Evolutionary conservation across 2,329 filamentous ascomycete genomes (phyloP), one percentile per base, ranked within the genome.

Genomic region (Rhexocercosporidium sp.): DNA sequence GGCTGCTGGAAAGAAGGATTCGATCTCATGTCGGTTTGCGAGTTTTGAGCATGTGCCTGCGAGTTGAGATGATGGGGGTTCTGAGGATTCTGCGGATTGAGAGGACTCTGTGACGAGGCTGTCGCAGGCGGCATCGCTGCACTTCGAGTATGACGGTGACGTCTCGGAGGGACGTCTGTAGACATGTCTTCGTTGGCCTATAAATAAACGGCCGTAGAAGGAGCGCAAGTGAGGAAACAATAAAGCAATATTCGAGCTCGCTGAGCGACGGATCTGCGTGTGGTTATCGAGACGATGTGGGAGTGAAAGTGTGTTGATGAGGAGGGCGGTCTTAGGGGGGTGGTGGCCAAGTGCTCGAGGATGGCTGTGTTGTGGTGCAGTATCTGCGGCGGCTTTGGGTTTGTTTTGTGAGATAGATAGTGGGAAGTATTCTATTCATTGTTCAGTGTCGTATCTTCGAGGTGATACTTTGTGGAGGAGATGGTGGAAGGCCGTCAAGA

Each of bases 151-250:
- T 76, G 76, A 37, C 77, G 74, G 64, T 76, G 73, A 59, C 75
- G 71, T 67, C 71, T 81, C 66, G 80, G 77, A 72, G 79, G 78
- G 65, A 77, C 74, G 75, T 79, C 78, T 57, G 81, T 77, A 75
- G 82, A 82, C 83, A 85, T 85, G 63, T 77, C 76, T 73, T 79
- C 79, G 79, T 70, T 70, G 73, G 70, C 83, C 82, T 80, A 82
- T 80, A 83, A 82, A 84, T 84, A 83, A 76, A 78, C 69, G 72
- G 73, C 70, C 69, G 71, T 70, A 29, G 69, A 72, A 71, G 70
- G 62, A 67, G 39, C 62, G 56, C 54, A 66, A 63, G 49, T 70
- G 64, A 41, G 59, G 44, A 71, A 71, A 62, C 65, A 67, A 39
- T 64, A 65, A 70, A 72, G 51, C 47, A 69, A 66, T 63, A 51